Conservation (phyloP, 2,329 filamentous ascomycete genomes). For the Cordyceps militaris region DNA sequence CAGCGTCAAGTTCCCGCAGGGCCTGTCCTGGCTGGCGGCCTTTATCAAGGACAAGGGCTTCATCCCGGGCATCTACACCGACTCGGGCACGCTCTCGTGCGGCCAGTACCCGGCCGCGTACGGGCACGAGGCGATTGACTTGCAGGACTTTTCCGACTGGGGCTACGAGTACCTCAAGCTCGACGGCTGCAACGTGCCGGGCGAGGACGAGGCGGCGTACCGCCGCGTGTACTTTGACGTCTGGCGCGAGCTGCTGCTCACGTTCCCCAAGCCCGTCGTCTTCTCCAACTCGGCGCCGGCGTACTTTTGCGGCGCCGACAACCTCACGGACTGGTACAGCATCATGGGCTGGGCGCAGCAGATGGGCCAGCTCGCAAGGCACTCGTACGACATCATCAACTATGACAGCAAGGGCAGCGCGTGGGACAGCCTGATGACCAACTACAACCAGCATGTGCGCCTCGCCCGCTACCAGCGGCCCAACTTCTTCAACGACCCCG, state of each 20-base stretch:
- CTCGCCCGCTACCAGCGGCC: slow-evolving; percentile 32
- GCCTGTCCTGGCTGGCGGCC: slow-evolving; percentile 34
- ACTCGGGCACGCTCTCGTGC: slow-evolving; percentile 37
- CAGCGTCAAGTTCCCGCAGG: slow-evolving; percentile 33
- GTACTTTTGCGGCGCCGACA: slow-evolving; percentile 30
- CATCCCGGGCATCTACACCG: slow-evolving; percentile 39
- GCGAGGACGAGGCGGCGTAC: slow-evolving; percentile 18
- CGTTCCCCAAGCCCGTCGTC: slow-evolving; percentile 29
- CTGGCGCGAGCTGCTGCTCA: slow-evolving; percentile 35
- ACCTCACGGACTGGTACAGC: slow-evolving; percentile 36
- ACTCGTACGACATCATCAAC: slow-evolving; percentile 35
- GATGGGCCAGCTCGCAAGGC: slow-evolving; percentile 36
- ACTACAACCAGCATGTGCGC: slow-evolving; percentile 38
- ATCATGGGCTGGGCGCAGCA: slow-evolving; percentile 37
- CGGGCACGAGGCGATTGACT: slow-evolving; percentile 34
- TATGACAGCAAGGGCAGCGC: slow-evolving; percentile 32
- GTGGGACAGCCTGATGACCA: slow-evolving; percentile 42
- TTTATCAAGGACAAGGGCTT: slow-evolving; percentile 33
- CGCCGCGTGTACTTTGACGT: slow-evolving; percentile 27
- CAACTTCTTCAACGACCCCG: slow-evolving; percentile 32
- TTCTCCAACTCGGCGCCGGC: slow-evolving; percentile 41
- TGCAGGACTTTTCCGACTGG: slow-evolving; percentile 31
- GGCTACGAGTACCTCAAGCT: slow-evolving; percentile 33
- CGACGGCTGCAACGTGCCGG: slow-evolving; percentile 34
- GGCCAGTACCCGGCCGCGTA: slow-evolving; percentile 35